These are phyloP conservation scores for thale cress (Arabidopsis thaliana) DNA, from an alignment of 345 rosid genomes.

Conservation along the genomic window TAIR10.1 NC_003074.8:17476001-17476500, in stretches of 20 bases:
- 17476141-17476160: constrained; percentile 26
- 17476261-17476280: background rate
- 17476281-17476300: background rate
- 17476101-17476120: too few species aligned
- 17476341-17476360: background rate
- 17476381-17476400: background rate
- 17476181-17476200: background rate
- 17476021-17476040: background rate
- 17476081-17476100: background rate
- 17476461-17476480: too few species aligned
- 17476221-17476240: background rate
- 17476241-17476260: background rate
- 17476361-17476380: background rate
- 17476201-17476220: background rate
- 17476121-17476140: too few species aligned
- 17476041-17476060: constrained; percentile 1
- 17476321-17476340: background rate
- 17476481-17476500: too few species aligned
- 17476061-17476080: background rate
- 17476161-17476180: constrained; percentile 26
- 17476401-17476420: background rate
- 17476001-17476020: too few species aligned
- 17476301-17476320: constrained; percentile 13
- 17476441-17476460: too few species aligned
- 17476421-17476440: too few species aligned